Conservation (phyloP, 2,329 filamentous ascomycete species). For the Thermoascus crustaceus region DNA sequence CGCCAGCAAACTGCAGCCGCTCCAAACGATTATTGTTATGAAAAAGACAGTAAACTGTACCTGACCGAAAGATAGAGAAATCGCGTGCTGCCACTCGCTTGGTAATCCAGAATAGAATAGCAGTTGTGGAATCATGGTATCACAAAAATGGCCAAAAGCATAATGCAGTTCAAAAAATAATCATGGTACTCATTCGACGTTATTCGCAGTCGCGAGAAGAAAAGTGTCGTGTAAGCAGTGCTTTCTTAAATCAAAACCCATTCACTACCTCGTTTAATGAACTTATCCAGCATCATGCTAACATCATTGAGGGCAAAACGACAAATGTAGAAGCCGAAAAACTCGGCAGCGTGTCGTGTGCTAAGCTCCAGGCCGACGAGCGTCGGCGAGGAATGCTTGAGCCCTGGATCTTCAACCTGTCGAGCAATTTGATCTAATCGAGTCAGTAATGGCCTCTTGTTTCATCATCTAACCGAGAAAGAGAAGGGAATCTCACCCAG, state of each 20-base stretch:
- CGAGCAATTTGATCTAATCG: conserved; percentile 80
- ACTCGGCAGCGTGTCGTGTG: conserved; percentile 87
- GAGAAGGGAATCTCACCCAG: conserved; percentile 55
- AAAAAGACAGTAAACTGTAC: no score
- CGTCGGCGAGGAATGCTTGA: conserved; percentile 84
- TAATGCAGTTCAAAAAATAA: no score
- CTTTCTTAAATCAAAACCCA: conserved; percentile 61
- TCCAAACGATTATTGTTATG: no score
- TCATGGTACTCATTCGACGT: no score
- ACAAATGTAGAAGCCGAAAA: conserved; percentile 95
- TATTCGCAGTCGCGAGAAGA: no score
- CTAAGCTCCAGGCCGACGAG: conserved; percentile 92
- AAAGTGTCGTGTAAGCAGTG: no score
- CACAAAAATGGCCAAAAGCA: no score
- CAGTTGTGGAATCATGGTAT: no score
- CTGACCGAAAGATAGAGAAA: no score
- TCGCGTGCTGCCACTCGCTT: no score
- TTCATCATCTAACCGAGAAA: conserved; percentile 3
- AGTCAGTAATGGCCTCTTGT: conserved; percentile 8
- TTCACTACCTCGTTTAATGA: conserved; percentile 91
- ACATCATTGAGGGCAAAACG: conserved; percentile 88
- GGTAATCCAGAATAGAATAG: no score
- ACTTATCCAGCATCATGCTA: conserved; percentile 82
- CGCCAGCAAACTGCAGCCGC: no score
- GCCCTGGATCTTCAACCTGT: conserved; percentile 88